A percentile compares a stretch with the other conserved stretches of the same genome.
phyloP scores from a whole-genome alignment of 148 eudicot genomes.

The Dianthus caryophyllus region DNA sequence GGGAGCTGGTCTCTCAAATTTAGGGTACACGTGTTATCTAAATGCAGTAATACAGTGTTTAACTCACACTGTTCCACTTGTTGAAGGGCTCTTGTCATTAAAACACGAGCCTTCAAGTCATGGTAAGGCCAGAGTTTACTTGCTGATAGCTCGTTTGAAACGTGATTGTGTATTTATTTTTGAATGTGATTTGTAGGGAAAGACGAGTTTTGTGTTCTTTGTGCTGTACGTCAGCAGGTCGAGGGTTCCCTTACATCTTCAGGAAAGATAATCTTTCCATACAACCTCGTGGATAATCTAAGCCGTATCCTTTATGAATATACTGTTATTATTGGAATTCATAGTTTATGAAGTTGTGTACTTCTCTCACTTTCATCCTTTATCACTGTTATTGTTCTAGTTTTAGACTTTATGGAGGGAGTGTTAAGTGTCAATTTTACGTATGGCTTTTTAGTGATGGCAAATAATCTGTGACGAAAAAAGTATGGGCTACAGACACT shows the following conservation, averaged over 20 bases:
- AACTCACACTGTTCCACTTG: conserved; percentile 70
- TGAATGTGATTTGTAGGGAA: conserved; percentile 37
- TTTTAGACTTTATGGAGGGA: neutral
- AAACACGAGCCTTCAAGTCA: conserved; percentile 39
- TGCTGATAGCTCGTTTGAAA: conserved; percentile 2
- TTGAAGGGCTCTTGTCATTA: conserved; percentile 46
- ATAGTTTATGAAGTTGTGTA: neutral
- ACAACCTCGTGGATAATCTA: conserved; percentile 55
- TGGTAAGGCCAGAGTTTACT: conserved; percentile 30
- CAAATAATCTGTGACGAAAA: neutral
- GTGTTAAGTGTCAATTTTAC: neutral
- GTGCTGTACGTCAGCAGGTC: conserved; percentile 52
- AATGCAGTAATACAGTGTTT: conserved; percentile 78
- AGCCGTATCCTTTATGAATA: conserved; percentile 58
- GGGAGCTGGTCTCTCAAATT: conserved; percentile 62
- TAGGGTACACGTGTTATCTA: conserved; percentile 69
- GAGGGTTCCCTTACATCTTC: conserved; percentile 33
- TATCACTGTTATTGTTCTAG: neutral
- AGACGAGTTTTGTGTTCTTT: conserved; percentile 53
- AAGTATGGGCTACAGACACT: neutral
- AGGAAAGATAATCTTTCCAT: conserved; percentile 37
- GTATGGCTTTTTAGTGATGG: neutral
- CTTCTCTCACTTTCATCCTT: neutral
- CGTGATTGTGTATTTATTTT: neutral
- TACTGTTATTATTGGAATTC: neutral